A percentile compares a stretch with the other conserved stretches of the same genome.
phyloP scores from a whole-genome alignment of 345 rosid species.

The Syzygium aqueum region DNA sequence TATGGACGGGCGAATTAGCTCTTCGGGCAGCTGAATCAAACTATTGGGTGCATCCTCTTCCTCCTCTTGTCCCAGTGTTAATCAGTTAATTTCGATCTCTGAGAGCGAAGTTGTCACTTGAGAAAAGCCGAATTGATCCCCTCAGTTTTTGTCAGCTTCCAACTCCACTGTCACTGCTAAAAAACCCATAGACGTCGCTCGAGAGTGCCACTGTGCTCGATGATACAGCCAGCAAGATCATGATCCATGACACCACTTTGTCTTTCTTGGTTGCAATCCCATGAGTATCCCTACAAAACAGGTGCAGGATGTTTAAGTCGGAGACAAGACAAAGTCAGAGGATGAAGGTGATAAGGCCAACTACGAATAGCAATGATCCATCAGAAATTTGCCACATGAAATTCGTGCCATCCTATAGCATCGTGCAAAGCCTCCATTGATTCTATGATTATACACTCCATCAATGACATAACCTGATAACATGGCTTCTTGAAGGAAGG shows the following conservation, averaged over 20 bases:
- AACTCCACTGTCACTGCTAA: not conserved
- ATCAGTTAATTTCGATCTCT: not conserved
- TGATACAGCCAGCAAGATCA: conserved; percentile 44
- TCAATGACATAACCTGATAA: not conserved
- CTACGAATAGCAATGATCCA: not conserved
- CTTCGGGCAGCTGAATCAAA: not conserved
- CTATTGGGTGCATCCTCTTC: not conserved
- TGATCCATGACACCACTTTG: conserved; percentile 39
- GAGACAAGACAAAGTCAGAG: not conserved
- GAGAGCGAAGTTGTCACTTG: not conserved
- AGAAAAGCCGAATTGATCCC: not conserved
- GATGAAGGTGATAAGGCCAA: not conserved
- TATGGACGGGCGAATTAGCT: not conserved
- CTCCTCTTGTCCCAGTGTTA: not conserved
- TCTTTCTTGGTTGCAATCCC: conserved; percentile 48
- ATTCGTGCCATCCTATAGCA: not conserved
- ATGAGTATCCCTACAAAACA: conserved; percentile 31
- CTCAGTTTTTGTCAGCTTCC: conserved; percentile 9
- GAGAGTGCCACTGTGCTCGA: conserved; percentile 50
- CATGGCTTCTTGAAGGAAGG: not conserved
- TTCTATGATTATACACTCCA: not conserved
- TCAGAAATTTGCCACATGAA: not conserved
- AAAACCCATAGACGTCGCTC: conserved; percentile 41
- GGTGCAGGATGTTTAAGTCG: not conserved
- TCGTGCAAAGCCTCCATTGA: not conserved